Evolutionary conservation across 352 stramenopile genomes (phyloP).

Genomic region (Phytopythium montanum): DNA sequence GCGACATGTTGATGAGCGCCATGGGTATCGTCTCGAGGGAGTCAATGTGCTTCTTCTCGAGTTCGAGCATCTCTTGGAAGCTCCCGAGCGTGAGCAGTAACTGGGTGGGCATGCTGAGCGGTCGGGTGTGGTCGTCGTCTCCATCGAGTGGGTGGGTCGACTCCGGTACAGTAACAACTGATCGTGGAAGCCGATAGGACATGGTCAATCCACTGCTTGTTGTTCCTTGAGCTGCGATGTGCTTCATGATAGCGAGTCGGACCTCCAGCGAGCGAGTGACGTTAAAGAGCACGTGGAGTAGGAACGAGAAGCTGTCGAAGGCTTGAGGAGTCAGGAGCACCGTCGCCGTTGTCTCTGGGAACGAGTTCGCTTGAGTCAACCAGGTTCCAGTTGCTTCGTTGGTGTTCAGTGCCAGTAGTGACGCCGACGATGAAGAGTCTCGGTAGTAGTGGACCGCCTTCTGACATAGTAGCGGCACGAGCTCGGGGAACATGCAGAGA

Average conservation of each 20-base stretch:
- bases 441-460: not conserved
- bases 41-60: slow-evolving; percentile 35
- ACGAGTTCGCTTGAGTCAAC: not conserved
- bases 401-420: too few relatives aligned
- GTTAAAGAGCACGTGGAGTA: slow-evolving; percentile 27
- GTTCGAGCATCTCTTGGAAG: slow-evolving; percentile 22
- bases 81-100: slow-evolving; percentile 26
- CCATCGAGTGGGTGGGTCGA: not conserved
- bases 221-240: not conserved
- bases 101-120: not conserved
- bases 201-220: not conserved
- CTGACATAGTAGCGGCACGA: not conserved
- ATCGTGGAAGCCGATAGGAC: not conserved
- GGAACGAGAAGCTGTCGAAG: slow-evolving; percentile 33
- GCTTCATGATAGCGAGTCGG: slow-evolving; percentile 13
- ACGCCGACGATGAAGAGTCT: not conserved
- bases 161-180: not conserved
- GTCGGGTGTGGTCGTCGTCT: not conserved
- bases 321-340: slow-evolving; percentile 17
- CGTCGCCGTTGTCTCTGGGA: slow-evolving; percentile 20
- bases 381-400: not conserved
- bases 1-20: slow-evolving; percentile 38
- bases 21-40: slow-evolving; percentile 32
- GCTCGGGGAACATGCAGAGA: slow-evolving; percentile 5
- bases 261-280: slow-evolving; percentile 12